Percentiles rank a stretch among this genome's conserved stretches.
Conservation (phyloP, 192 early-diverging fungal species). For the Backusella liffmaniae region DNA sequence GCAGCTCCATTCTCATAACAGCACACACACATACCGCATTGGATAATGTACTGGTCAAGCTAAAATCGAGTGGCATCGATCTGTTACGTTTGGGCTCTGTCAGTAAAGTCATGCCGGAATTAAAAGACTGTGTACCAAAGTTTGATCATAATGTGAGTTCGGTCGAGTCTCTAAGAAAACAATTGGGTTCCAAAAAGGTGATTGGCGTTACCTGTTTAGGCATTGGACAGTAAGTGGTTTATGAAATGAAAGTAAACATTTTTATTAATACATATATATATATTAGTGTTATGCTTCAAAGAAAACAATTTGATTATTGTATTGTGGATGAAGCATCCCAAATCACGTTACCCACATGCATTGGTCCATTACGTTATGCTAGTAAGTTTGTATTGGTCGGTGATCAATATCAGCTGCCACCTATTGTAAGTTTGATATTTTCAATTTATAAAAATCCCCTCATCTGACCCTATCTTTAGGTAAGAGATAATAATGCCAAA, state of each 20-base stretch:
- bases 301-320: constrained; percentile 88
- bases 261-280: too few species aligned
- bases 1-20: constrained; percentile 80
- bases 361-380: constrained; percentile 84
- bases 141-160: constrained; percentile 42
- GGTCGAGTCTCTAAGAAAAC: constrained; percentile 57
- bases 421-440: constrained; percentile 59
- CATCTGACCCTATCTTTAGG: constrained; percentile 33
- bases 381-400: constrained; percentile 90
- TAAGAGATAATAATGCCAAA: constrained; percentile 54
- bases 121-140: constrained; percentile 25
- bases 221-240: constrained; percentile 64
- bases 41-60: constrained; percentile 89
- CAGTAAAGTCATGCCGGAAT: constrained; percentile 29
- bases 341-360: constrained; percentile 84
- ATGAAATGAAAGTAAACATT: neutral
- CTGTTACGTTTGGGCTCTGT: constrained; percentile 76
- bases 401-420: constrained; percentile 94
- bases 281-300: constrained; percentile 65
- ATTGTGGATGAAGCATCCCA: constrained; percentile 98
- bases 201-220: constrained; percentile 92
- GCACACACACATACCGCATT: constrained; percentile 93
- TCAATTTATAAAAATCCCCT: neutral
- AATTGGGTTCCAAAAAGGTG: constrained; percentile 61
- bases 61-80: constrained; percentile 61